These are phyloP conservation scores for Borovskyia barvae DNA, from an alignment of 208 protist species.

Conservation along the genomic window DNA sequence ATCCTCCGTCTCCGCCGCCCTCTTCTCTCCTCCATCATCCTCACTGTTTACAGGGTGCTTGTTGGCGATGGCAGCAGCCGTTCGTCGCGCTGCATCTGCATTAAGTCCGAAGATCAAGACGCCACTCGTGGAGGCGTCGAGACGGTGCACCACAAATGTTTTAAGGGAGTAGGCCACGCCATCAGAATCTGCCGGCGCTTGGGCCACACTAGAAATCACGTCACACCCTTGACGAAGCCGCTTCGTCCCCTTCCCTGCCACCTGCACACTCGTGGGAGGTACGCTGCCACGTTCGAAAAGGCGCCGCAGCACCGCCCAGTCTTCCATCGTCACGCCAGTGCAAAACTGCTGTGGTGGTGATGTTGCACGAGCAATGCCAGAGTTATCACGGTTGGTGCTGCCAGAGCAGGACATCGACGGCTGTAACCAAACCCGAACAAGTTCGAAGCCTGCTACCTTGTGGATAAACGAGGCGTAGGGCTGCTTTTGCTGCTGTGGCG, in stretches of 20 bases:
- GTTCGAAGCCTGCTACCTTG: conserved; percentile 47
- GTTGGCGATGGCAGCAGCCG: conserved; percentile 41
- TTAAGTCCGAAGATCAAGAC: conserved; percentile 80
- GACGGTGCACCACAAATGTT: conserved; percentile 75
- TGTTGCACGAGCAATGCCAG: too few species aligned
- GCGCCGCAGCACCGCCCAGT: conserved; percentile 36
- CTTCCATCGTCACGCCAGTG: conserved; percentile 24
- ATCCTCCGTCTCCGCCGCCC: background rate
- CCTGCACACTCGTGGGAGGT: too few species aligned
- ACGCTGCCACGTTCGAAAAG: background rate
- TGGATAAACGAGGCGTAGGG: conserved; percentile 50
- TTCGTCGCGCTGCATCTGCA: conserved; percentile 35
- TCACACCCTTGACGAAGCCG: too few species aligned
- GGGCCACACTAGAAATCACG: too few species aligned
- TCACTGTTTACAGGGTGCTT: conserved; percentile 11
- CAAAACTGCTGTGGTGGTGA: too few species aligned
- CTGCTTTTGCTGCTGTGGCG: background rate
- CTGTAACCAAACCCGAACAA: conserved; percentile 59
- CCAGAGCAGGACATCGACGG: background rate
- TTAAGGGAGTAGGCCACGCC: conserved; percentile 15
- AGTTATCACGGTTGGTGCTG: too few species aligned
- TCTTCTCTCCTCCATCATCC: background rate
- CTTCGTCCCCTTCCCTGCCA: too few species aligned
- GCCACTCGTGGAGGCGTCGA: conserved; percentile 86
- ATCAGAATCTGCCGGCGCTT: background rate